Conservation (phyloP, 495 filamentous ascomycete genomes). For the Tuber umbilicatum region DNA sequence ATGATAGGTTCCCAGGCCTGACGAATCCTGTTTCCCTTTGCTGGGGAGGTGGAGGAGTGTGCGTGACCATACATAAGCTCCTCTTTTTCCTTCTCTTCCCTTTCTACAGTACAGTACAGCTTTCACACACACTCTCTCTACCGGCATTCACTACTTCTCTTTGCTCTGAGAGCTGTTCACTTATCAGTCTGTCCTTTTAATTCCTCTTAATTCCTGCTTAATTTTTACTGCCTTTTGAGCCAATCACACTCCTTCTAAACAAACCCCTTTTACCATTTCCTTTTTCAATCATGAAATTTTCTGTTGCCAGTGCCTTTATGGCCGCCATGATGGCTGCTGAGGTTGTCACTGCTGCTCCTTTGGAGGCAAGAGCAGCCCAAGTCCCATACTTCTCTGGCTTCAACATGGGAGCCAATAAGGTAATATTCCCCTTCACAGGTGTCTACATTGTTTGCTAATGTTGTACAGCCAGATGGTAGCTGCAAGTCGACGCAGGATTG, state of each 20-base stretch:
- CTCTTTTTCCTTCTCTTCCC: neutral
- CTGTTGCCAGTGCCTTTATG: conserved; percentile 44
- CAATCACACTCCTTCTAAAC: neutral
- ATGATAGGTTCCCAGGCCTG: neutral
- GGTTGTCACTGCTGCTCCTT: conserved; percentile 47
- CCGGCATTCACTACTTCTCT: neutral
- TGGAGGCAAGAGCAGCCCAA: conserved; percentile 40
- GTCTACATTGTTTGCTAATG: conserved; percentile 24
- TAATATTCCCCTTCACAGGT: neutral
- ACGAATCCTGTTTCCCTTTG: neutral
- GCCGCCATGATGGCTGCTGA: conserved; percentile 45
- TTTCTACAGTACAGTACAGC: neutral
- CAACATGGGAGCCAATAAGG: conserved; percentile 64
- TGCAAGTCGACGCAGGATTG: conserved; percentile 61
- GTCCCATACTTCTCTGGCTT: conserved; percentile 61
- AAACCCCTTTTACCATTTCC: conserved; percentile 41
- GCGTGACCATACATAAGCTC: neutral
- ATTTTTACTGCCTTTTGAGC: neutral
- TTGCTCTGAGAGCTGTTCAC: neutral
- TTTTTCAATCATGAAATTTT: conserved; percentile 41
- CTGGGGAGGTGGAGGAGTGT: neutral
- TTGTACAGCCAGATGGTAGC: conserved; percentile 51
- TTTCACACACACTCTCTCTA: neutral
- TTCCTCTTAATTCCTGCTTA: neutral
- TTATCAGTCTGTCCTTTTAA: conserved; percentile 1